Base-by-base conservation (phyloP, 1,284 basidiomycete genomes). In the Gastroboletus turbinatus region DNA sequence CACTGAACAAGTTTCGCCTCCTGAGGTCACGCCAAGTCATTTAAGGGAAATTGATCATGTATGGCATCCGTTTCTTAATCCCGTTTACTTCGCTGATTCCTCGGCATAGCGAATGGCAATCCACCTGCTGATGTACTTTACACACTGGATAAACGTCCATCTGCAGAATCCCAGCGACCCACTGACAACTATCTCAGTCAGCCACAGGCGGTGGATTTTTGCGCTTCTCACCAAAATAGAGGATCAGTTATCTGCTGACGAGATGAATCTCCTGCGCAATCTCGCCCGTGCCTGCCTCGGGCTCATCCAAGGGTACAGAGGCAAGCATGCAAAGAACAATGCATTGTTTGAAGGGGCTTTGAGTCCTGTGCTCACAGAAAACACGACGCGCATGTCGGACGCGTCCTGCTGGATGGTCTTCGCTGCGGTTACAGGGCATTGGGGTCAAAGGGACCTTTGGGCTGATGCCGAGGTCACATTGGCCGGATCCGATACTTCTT, bases 391-490 rank as follows among this genome's bases (percentile, higher is more conserved):
- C 32, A 77, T 86, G 71, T 75, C 76, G 52, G 80, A 83, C 58
- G 70, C 75, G 39, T 82, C 86, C n/a, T 93, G 91, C 62, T 97
- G 95, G 95, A 81, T 96, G 66, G 78, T 93, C 29, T 78, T 96
- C 1, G 76, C 86, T 23, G 83, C 84, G 4, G 76, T 98, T 30
- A 80, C 82, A 23, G 84, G 82, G 11, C 76, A 90, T 1, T 98
- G 94, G 95, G 88, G 83, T 21, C 95, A 98, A 74, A 79, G 76
- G 53, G 96, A 98, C 70, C 73, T 98, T 44, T 91, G 93, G 85
- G 78, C 80, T 65, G 90, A 95, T 67, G 87, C 88, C 11, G 85
- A 87, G 62, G 75, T 72, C 39, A 71, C 73, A 56, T 63, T 85
- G 54, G 68, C 64, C 33, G 8, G 33, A 35, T 35, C 16, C 33